phyloP scores from a whole-genome alignment of 2,329 filamentous ascomycete species.

The Huntiella bhutanensis region DNA sequence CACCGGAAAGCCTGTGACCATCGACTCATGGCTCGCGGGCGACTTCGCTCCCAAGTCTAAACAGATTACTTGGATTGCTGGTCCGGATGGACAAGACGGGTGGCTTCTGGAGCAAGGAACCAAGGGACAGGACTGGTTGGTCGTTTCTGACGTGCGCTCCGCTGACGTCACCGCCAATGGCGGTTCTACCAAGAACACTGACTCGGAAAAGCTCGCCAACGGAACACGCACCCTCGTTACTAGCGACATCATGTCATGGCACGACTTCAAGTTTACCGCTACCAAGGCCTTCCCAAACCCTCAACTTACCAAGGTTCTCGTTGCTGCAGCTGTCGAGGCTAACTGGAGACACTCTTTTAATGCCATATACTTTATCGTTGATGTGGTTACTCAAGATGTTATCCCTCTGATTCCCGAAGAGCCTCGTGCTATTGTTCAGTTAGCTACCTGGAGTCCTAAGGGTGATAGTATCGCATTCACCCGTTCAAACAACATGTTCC shows the following conservation, averaged over 20 bases:
- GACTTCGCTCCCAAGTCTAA: conserved; percentile 46
- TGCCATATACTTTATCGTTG: conserved; percentile 77
- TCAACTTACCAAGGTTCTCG: conserved; percentile 67
- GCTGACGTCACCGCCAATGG: conserved; percentile 14
- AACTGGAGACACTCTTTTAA: conserved; percentile 86
- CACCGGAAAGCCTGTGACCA: conserved; percentile 47
- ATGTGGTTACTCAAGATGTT: conserved; percentile 61
- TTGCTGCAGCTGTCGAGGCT: conserved; percentile 51
- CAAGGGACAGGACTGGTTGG: conserved; percentile 50
- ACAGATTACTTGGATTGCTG: conserved; percentile 57
- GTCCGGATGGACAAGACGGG: conserved; percentile 62
- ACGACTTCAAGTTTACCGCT: conserved; percentile 35
- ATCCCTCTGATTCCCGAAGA: conserved; percentile 59
- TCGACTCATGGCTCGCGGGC: conserved; percentile 50
- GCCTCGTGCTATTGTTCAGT: conserved; percentile 48
- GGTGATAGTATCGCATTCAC: conserved; percentile 84
- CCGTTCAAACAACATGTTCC: conserved; percentile 71
- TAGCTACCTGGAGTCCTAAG: conserved; percentile 76
- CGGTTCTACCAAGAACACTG: conserved; percentile 15
- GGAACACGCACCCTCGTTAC: conserved; percentile 60
- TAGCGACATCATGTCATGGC: conserved; percentile 39
- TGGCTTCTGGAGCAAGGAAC: conserved; percentile 57
- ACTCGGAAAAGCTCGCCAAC: conserved; percentile 15
- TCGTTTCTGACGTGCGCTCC: conserved; percentile 68
- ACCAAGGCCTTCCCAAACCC: conserved; percentile 54